These are phyloP conservation scores for Cytauxzoon felis DNA, from an alignment of 169 alveolate genomes.

Conservation along the genomic window DNA sequence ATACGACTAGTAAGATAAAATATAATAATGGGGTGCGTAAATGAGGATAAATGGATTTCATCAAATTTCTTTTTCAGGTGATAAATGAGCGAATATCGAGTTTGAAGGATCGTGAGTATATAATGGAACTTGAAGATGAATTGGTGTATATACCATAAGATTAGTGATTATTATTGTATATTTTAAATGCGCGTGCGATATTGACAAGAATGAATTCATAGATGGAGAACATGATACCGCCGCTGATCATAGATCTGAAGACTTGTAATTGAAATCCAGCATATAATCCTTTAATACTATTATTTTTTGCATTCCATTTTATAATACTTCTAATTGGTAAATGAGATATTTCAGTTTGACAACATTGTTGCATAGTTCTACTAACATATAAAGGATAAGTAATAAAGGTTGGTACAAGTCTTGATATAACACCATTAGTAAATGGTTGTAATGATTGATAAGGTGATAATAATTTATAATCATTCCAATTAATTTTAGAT, in stretches of 20 bases:
- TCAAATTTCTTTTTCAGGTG: not conserved
- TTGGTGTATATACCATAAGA: constrained; percentile 5
- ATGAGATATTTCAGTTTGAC: constrained; percentile 34
- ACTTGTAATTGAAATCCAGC: constrained; percentile 60
- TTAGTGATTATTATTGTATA: not conserved
- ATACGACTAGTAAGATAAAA: no score
- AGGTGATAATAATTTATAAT: not conserved
- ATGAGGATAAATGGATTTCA: not conserved
- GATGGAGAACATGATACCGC: constrained; percentile 46
- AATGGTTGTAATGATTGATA: constrained; percentile 24
- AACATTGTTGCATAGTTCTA: constrained; percentile 53
- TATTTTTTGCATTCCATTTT: constrained; percentile 33
- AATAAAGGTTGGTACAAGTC: constrained; percentile 36
- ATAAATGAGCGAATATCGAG: constrained; percentile 1
- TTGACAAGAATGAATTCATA: constrained; percentile 26
- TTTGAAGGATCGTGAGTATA: not conserved
- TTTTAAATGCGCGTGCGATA: not conserved
- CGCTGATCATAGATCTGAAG: constrained; percentile 35
- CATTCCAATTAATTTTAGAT: constrained; percentile 13
- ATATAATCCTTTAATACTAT: constrained; percentile 47
- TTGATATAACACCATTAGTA: constrained; percentile 42
- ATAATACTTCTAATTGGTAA: constrained; percentile 7
- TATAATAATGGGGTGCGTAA: no score
- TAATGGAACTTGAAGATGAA: not conserved
- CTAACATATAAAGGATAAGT: constrained; percentile 59